Base-by-base conservation (phyloP, 257 asterid genomes). In the Handroanthus guayacan region DNA sequence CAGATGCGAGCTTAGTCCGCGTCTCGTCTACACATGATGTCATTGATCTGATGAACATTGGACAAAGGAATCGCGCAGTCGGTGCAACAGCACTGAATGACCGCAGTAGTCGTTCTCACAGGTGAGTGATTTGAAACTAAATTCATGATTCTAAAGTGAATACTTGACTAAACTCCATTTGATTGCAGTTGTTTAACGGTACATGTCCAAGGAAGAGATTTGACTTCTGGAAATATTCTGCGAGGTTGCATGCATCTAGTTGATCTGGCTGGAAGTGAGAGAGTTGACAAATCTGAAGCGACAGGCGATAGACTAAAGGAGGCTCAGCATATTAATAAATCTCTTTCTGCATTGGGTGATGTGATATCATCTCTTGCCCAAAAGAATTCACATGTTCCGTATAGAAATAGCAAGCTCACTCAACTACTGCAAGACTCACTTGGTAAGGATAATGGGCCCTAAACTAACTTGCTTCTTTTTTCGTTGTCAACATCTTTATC, bases 161-260 rank as follows among this genome's bases (percentile, higher is more conserved):
- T 48, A 38, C 60, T 79, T 10, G 55, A 45, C 75, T 72, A 39
- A 70, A 37, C 13, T 62, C 80, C 38, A 34, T 70, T 41, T 54
- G 45, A 5, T 66, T 84, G 86, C 83, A 95, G 99, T 78, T 95
- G 99, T 79, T 85, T 95, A 78, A 95, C 97, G 5, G 99, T 95
- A 78, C 99, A 90, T 68, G 97, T 95, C 71, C 98, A 90, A 81
- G 99, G 99, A 79, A 85, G 82, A 84, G 96, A 95, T 82, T 71
- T 93, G 85, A 86, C 95, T 44, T 80, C 99, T 54, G 97, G 98
- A 78, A 75, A 75, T 50, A 67, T 88, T 48, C 91, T 91, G 44
- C 93, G 92, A 45, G 99, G 99, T 56, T 95, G 99, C 85, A 93
- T 95, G 99, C 99, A 95, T 87, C 94, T 95, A 80, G 99, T 95